These are phyloP conservation scores for Fraxinus anomala DNA, from an alignment of 257 asterid genomes.

Conservation along the genomic window DNA sequence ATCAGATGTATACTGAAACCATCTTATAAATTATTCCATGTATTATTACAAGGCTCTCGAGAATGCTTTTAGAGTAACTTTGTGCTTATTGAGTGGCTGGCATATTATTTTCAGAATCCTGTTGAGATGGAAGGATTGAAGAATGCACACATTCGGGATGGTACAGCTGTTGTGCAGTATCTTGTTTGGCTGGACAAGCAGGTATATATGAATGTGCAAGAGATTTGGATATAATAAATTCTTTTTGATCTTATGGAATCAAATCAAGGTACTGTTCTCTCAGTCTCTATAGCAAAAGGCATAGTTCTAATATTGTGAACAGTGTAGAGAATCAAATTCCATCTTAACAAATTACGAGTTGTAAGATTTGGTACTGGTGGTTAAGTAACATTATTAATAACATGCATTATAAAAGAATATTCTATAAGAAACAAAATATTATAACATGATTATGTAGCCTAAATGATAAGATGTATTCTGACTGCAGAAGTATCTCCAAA, in stretches of 20 bases:
- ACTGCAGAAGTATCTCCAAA: background rate
- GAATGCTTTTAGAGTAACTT: background rate
- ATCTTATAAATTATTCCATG: conserved; percentile 4
- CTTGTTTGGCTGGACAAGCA: conserved; percentile 89
- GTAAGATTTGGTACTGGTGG: background rate
- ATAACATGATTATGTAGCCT: background rate
- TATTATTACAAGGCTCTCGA: conserved; percentile 11
- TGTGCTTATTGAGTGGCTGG: conserved; percentile 26
- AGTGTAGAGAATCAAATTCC: background rate
- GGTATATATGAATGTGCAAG: conserved; percentile 40
- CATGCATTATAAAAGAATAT: background rate
- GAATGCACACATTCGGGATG: conserved; percentile 92
- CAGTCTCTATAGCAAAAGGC: background rate
- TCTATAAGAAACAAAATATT: background rate
- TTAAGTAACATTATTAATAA: too few relatives aligned
- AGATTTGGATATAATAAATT: conserved; percentile 8
- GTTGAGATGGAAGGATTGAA: conserved; percentile 90
- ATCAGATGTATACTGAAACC: background rate
- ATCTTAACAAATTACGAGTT: background rate
- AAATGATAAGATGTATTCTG: background rate
- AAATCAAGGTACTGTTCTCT: background rate
- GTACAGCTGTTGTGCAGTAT: conserved; percentile 96
- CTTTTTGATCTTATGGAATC: background rate
- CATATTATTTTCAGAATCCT: conserved; percentile 62
- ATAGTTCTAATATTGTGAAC: background rate